Base-by-base conservation (phyloP, 805 yeast species). In the Scheffersomyces coipomensis region DNA sequence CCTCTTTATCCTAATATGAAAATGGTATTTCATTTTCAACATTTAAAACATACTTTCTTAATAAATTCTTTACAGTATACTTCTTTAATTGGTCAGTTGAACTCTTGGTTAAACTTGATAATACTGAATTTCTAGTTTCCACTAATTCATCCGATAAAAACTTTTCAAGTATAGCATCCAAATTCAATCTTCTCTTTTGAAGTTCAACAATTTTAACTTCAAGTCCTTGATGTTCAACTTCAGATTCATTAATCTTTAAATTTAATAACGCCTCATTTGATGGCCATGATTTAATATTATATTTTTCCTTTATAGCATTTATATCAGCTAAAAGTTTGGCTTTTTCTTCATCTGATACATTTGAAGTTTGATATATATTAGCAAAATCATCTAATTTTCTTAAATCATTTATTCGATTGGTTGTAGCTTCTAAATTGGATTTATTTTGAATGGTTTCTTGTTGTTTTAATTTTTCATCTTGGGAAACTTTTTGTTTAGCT, bases 11-110 rank as follows among this genome's bases (percentile, higher is more conserved):
- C 17, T 35, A 34, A 19, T 39, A 31, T 27, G 41, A 35, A 22
- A 51, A 54, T 26, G 64, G 64, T 34, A 54, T 47, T 31, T 56
- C 56, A 38, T 60, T 60, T 16, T 44, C 46, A 4, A 51, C 46
- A 37, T 68, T 65, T 49, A 75, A 64, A 19, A 80, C 64, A 57
- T 74, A 82, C 62, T 85, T 86, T 56, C 88, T 75, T 50, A 86
- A 60, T 33, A 87, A 62, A 60, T 89, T 89, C 68, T 85, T 87
- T 55, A 73, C 79, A 17, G 82, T 78, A 58, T 73, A 72, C 37
- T 45, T 43, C 22, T 47, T 48, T 15, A 57, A 34, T 4, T 41
- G 44, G 2, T 46, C 43, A 5, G 45, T 25, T 11, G 47, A 51
- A 15, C 50, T 53, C 36, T 54, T 55, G 29, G 59, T 42, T 15